Evolutionary conservation across 1,284 basidiomycete genomes (phyloP).

Genomic region (Peniophora sp.): DNA sequence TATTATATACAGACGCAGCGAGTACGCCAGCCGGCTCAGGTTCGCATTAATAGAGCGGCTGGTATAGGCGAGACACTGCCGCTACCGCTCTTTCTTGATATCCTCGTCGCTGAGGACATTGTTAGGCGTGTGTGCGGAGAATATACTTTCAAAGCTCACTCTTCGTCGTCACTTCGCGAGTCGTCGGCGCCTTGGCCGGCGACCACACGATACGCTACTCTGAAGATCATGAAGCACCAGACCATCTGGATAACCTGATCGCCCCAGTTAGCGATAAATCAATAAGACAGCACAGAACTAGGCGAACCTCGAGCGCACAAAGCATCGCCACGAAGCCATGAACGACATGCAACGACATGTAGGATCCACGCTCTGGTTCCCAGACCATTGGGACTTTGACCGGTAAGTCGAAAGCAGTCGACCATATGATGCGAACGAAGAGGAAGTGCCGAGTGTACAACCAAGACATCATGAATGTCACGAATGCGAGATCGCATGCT

Average conservation of each 20-base stretch:
- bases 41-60: background rate
- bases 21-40: too few species aligned
- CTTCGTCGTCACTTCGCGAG: conserved; percentile 79
- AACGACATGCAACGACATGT: conserved; percentile 40
- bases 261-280: conserved; percentile 5
- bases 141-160: too few species aligned
- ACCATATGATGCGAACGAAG: conserved; percentile 65
- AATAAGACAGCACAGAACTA: conserved; percentile 9
- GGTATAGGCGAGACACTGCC: conserved; percentile 1
- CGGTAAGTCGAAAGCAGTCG: conserved; percentile 43
- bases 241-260: conserved; percentile 63
- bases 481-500: conserved; percentile 75
- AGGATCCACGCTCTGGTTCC: conserved; percentile 53
- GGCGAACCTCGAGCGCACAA: conserved; percentile 50
- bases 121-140: background rate
- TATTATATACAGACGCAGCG: too few species aligned
- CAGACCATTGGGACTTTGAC: conserved; percentile 45
- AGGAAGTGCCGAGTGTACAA: conserved; percentile 78
- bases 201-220: conserved; percentile 76
- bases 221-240: conserved; percentile 85
- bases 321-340: conserved; percentile 51
- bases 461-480: conserved; percentile 83
- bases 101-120: conserved; percentile 7
- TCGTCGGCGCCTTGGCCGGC: conserved; percentile 79
- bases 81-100: conserved; percentile 13